Base-by-base conservation (phyloP, 257 asterid genomes). In the Gynochthodes officinalis region DNA sequence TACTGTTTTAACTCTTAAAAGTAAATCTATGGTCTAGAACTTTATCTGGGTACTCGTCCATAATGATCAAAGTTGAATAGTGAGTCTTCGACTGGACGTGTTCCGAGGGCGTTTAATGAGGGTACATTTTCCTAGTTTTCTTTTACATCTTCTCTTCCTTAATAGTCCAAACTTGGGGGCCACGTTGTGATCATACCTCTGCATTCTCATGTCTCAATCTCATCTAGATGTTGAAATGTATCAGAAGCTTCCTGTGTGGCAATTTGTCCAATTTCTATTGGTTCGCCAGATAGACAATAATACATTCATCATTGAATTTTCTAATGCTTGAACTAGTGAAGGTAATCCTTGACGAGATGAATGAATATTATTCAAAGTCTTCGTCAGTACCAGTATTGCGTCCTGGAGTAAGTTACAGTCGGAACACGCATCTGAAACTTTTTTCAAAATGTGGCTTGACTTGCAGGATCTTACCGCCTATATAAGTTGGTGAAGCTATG, bases 401-500 rank as follows among this genome's bases (percentile, higher is more conserved):
- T 32, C 16, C 4, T 15, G 40, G 25, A 60, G 37, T 37, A 32
- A 40, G 15, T 40, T 60, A 2, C 11, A 52, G 23, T 44, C 37
- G 15, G 13, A 44, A 46, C 52, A 46, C 66, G 65, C 37, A 32
- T 60, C 19, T 60, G 1, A 8, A 3, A 19, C 58, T 43, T 48
- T 57, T 32, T 19, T 60, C 40, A 32, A 1, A n/a, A 44, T 32
- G 18, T 11, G 35, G 19, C 42, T 74, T 18, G 35, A 67, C 39
- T 53, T 40, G 11, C 64, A 27, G 30, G 57, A 16, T 43, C 55
- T 42, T 23, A 18, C 42, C 71, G 44, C 69, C 62, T 12, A 4
- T 67, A 75, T 74, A 57, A 67, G 58, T 27, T 25, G 73, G 57
- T 25, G 30, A 30, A 66, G 11, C 57, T 64, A 2, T 25, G 14